Conservation (phyloP, 2,329 filamentous ascomycete genomes). For the Zopfia rhizophila region DNA sequence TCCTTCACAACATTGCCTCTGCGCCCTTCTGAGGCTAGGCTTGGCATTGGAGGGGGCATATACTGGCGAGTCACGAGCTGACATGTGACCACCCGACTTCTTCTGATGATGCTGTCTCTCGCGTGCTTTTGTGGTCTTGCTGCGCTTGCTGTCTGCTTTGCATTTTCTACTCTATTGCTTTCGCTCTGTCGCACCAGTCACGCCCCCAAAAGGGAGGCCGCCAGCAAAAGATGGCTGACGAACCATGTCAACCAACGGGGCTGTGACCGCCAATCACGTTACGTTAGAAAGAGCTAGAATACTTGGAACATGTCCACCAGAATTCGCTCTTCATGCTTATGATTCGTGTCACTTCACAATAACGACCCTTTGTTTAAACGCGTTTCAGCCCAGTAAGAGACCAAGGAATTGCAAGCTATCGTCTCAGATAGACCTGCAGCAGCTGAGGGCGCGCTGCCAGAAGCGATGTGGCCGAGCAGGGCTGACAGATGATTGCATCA, state of each 20-base stretch:
- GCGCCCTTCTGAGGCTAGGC: slow-evolving; percentile 6
- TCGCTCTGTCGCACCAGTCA: slow-evolving; percentile 38
- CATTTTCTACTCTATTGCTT: slow-evolving; percentile 6
- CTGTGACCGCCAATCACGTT: slow-evolving; percentile 39
- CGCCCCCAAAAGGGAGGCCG: slow-evolving; percentile 20
- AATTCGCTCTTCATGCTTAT: slow-evolving; percentile 6
- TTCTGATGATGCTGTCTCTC: background rate
- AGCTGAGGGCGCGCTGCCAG: no score
- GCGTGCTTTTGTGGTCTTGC: slow-evolving; percentile 1
- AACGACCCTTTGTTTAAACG: slow-evolving; percentile 15
- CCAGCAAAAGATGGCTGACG: slow-evolving; percentile 26
- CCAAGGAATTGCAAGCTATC: background rate
- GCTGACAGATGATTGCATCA: slow-evolving; percentile 34
- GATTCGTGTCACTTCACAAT: slow-evolving; percentile 37
- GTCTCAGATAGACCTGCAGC: no score
- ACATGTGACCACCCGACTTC: slow-evolving; percentile 12
- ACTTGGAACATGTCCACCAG: slow-evolving; percentile 29
- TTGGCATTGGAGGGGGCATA: slow-evolving; percentile 14
- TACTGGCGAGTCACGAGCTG: background rate
- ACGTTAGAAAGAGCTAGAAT: slow-evolving; percentile 47
- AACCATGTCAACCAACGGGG: slow-evolving; percentile 20
- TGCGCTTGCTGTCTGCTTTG: slow-evolving; percentile 6
- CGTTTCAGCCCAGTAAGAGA: slow-evolving; percentile 16
- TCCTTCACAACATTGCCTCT: background rate
- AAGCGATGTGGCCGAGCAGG: slow-evolving; percentile 22